phyloP scores from a whole-genome alignment of 2,329 filamentous ascomycete species.

The Diaporthe ampelina region DNA sequence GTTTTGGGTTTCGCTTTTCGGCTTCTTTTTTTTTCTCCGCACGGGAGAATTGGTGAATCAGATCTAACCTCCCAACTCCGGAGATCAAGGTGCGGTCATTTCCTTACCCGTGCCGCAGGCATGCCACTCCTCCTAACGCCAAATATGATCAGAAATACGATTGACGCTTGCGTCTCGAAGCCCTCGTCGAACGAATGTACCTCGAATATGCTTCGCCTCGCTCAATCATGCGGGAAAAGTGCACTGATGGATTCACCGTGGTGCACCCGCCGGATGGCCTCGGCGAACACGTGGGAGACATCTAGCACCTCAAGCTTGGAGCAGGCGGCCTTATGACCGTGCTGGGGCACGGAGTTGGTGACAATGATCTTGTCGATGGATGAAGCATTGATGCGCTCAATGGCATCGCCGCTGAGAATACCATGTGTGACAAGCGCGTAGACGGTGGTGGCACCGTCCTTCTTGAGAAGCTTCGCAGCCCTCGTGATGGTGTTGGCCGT shows the following conservation, averaged over 20 bases:
- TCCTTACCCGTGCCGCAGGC: slow-evolving; percentile 37
- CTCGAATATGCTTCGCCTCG: not conserved
- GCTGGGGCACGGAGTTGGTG: slow-evolving; percentile 94
- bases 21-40: slow-evolving; percentile 26
- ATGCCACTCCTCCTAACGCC: slow-evolving; percentile 37
- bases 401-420: slow-evolving; percentile 94
- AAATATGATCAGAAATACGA: slow-evolving; percentile 33
- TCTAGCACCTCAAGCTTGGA: slow-evolving; percentile 94
- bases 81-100: slow-evolving; percentile 31
- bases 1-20: slow-evolving; percentile 36
- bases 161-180: slow-evolving; percentile 1
- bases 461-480: slow-evolving; percentile 96
- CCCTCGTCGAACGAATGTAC: not conserved
- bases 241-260: slow-evolving; percentile 98
- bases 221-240: slow-evolving; percentile 86
- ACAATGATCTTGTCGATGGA: slow-evolving; percentile 94
- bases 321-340: slow-evolving; percentile 82
- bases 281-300: slow-evolving; percentile 90
- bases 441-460: slow-evolving; percentile 91
- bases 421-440: slow-evolving; percentile 96
- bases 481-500: slow-evolving; percentile 98
- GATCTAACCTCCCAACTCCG: slow-evolving; percentile 41
- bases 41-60: slow-evolving; percentile 21
- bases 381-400: slow-evolving; percentile 93
- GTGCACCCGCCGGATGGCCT: slow-evolving; percentile 95